These are phyloP conservation scores for Trichoderma sp. DNA, from an alignment of 2,329 filamentous ascomycete species.

Conservation along the genomic window DNA sequence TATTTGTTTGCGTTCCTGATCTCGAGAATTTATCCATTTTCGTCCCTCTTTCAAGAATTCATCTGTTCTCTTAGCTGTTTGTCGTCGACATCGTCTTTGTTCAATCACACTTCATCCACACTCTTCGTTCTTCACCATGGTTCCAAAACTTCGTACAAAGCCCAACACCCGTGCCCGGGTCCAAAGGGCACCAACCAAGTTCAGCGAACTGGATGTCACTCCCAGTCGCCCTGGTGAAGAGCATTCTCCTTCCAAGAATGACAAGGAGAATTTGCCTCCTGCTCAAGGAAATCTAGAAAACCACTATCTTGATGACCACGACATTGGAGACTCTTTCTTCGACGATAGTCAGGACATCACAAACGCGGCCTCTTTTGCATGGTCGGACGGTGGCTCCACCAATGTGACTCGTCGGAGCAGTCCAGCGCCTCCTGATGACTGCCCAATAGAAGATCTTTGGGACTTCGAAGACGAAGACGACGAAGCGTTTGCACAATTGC, in stretches of 20 bases:
- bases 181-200: slow-evolving; percentile 31
- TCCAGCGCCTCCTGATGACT: slow-evolving; percentile 32
- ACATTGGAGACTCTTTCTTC: not conserved
- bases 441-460: slow-evolving; percentile 31
- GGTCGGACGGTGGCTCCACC: slow-evolving; percentile 39
- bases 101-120: not conserved
- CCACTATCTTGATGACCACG: not conserved
- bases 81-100: not conserved
- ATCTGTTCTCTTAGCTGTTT: not conserved
- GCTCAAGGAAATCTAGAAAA: not conserved
- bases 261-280: not conserved
- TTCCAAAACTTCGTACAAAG: not conserved
- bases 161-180: not conserved
- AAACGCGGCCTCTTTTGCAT: slow-evolving; percentile 32
- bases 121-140: not conserved
- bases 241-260: not conserved
- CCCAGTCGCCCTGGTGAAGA: slow-evolving; percentile 37
- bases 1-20: not conserved
- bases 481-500: slow-evolving; percentile 35
- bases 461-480: slow-evolving; percentile 35
- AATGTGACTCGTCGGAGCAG: slow-evolving; percentile 41
- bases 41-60: not conserved
- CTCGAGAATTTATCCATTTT: not conserved
- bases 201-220: slow-evolving; percentile 43
- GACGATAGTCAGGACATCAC: slow-evolving; percentile 25